These are phyloP conservation scores for Acanthamoeba castellanii DNA, from an alignment of 208 protist genomes.

Conservation along the genomic window DNA sequence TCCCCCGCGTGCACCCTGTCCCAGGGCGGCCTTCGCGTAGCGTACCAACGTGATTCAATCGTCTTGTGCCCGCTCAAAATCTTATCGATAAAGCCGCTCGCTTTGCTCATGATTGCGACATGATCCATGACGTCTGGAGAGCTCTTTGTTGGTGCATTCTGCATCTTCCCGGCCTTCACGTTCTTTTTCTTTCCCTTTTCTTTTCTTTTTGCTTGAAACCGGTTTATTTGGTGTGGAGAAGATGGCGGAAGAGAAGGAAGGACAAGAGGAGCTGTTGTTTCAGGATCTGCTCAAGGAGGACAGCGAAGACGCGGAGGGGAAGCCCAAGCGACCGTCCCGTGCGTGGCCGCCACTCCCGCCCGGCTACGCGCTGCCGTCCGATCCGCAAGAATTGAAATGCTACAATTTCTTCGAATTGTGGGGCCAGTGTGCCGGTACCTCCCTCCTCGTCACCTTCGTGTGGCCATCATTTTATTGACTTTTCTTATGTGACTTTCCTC, in stretches of 20 bases:
- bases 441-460: neutral
- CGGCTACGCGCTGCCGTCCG: neutral
- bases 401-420: conserved; percentile 8
- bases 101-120: conserved; percentile 22
- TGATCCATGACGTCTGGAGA: neutral
- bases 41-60: conserved; percentile 28
- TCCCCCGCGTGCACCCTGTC: neutral
- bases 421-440: neutral
- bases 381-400: conserved; percentile 19
- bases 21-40: neutral
- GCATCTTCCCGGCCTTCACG: neutral
- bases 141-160: neutral
- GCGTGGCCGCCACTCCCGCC: conserved; percentile 28
- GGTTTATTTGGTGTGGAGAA: no score
- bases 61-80: conserved; percentile 17
- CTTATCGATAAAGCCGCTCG: neutral
- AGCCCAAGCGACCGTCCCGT: neutral
- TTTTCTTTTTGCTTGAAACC: no score
- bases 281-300: neutral
- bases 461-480: neutral
- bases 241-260: conserved; percentile 4
- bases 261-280: neutral
- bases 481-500: neutral
- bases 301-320: neutral
- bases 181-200: neutral